Evolutionary conservation across 2,329 filamentous ascomycete species (phyloP), one percentile per base, ranked within the genome.

Genomic region (Myrmaecium sp.): DNA sequence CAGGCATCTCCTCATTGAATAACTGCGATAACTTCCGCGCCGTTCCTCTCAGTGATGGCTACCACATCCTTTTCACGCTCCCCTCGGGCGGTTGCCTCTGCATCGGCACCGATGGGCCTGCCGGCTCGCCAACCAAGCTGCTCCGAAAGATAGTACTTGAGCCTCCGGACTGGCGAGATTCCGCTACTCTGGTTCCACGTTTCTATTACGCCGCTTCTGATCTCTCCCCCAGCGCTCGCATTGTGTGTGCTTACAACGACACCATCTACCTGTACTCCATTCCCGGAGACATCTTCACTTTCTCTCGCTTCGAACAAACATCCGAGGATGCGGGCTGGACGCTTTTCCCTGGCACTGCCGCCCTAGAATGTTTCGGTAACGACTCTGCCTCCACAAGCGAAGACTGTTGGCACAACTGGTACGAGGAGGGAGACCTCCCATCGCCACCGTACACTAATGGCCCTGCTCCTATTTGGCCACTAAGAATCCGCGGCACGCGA

Each of bases 61-160:
- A 64, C 30, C 69, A 77, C 36, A 55, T 78, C 18, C 47, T 77
- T 4, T 77, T 74, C 42, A 68, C 67, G 5, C 70, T 77, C 39
- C 69, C 71, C 4, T 46, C 47, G 7, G 65, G 58, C 2, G 62
- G 59, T 6, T 46, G 58, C 6, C 55, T 78, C 5, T 72, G 63
- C 33, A 49, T 79, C 10, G 72, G 73, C 3, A 67, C 58, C 23
- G 68, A 76, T 49, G 62, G 66, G 1, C 66, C 69, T 1, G 50
- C 68, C 11, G 55, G 55, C 16, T 66, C 67, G 22, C 63, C 57
- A 28, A 67, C 55, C 0, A 69, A 65, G 34, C 48, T 77, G 9
- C 52, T 67, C 5, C 58, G 66, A 14, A 73, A 73, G 31, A 57
- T 74, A 7, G 55, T 64, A 35, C 67, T 75, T 20, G 39, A 56